Conservation (phyloP, 495 filamentous ascomycete species). For the Bathelium albidoporum region DNA sequence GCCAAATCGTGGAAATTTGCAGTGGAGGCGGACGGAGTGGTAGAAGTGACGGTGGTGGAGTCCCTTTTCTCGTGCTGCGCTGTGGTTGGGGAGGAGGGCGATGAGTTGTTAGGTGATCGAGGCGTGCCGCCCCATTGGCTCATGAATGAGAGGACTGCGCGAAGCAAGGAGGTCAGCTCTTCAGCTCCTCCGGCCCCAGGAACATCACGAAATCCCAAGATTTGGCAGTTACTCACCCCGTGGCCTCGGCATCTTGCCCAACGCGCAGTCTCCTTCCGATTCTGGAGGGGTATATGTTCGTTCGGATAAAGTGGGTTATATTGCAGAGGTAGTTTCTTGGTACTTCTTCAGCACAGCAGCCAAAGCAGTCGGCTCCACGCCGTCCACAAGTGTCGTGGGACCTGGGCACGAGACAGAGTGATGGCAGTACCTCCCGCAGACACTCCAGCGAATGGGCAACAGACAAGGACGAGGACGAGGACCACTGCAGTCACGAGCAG, state of each 20-base stretch:
- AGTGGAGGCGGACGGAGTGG: slow-evolving; percentile 12
- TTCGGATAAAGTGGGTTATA: not conserved
- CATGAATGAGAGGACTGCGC: slow-evolving; percentile 53
- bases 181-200: not conserved
- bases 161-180: slow-evolving; percentile 9
- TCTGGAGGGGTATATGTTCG: not conserved
- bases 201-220: not conserved
- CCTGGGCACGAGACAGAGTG: not conserved
- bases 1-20: slow-evolving; percentile 16
- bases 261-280: not conserved
- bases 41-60: slow-evolving; percentile 5
- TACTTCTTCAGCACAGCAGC: not conserved
- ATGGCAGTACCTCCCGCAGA: not conserved
- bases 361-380: not conserved
- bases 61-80: slow-evolving; percentile 1
- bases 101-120: slow-evolving; percentile 21
- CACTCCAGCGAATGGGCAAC: not conserved
- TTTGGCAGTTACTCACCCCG: not conserved
- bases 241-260: not conserved
- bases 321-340: not conserved
- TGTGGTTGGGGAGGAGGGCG: slow-evolving; percentile 25
- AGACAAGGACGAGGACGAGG: not conserved
- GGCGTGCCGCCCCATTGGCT: slow-evolving; percentile 44
- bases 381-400: not conserved
- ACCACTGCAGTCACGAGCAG: not conserved